Base-by-base conservation (phyloP, 2,329 filamentous ascomycete species). In the Didymella pinodella region DNA sequence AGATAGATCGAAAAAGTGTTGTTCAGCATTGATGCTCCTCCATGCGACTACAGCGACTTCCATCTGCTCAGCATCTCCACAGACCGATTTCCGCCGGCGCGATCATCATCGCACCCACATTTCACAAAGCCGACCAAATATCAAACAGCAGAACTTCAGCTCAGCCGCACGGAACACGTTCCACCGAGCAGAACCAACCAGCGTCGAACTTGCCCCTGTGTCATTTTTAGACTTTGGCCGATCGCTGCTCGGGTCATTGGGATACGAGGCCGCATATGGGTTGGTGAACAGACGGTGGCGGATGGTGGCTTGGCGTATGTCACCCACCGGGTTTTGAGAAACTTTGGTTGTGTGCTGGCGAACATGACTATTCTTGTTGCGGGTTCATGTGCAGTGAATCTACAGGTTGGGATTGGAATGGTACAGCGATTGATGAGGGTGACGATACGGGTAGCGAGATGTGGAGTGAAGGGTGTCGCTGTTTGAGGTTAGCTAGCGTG, bases 261-360 rank as follows among this genome's bases (percentile, higher is more conserved):
- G n/a, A 53, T 46, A 46, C 50, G 50, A 40, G 41, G 18, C 31
- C 26, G 16, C 4, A 7, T 29, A 7, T 2, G 44, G 28, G 4
- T 32, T 26, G 41, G n/a, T 36, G 32, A 7, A 4, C 10, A 4
- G 45, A 43, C 28, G 36, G 51, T 25, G 7, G 52, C n/a, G 10
- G 18, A 18, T 16, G 36, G 52, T 34, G 52, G 53, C 53, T 55
- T 55, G 53, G 53, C 53, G 22, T 14, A 45, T 55, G 53, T 55
- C 53, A 55, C 45, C 22, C 16, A 25, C 41, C 41, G 25, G 7
- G 11, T 48, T 22, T 25, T 31, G 29, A 38, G 16, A 22, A 3
- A 16, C 2, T 48, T n/a, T 4, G 14, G 22, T 3, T 5, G 29
- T 28, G 46, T 36, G 31, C 16, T 36, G 31, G 32, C 32, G 32